Evolutionary conservation across 2,329 filamentous ascomycete species (phyloP).

Genomic region (Sclerotinia glacialis): DNA sequence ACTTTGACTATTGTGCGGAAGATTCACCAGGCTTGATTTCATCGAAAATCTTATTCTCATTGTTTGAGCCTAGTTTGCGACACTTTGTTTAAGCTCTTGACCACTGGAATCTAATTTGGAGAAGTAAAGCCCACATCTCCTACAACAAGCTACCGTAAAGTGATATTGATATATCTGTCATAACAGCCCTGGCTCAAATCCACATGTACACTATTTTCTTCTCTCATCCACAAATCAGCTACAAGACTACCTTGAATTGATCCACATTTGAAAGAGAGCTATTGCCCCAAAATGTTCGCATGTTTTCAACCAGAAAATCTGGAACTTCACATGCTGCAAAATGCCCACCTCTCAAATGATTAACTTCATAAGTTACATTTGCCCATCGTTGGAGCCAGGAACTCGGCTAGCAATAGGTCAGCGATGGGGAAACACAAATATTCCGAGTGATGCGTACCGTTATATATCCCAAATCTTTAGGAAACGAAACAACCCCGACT

Average conservation of each 20-base stretch:
- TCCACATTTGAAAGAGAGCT: background rate
- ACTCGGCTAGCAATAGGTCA: background rate
- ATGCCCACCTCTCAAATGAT: background rate
- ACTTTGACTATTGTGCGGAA: too few relatives aligned
- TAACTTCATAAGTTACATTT: background rate
- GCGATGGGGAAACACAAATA: background rate
- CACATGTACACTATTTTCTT: too few relatives aligned
- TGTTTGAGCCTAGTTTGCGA: too few relatives aligned
- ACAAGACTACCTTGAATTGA: background rate
- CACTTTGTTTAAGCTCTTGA: too few relatives aligned
- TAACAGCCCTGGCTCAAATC: too few relatives aligned
- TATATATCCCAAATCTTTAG: background rate
- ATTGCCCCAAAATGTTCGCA: conserved; percentile 2
- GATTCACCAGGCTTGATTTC: too few relatives aligned
- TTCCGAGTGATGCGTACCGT: background rate
- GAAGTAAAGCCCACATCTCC: too few relatives aligned
- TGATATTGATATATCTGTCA: too few relatives aligned
- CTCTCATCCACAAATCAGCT: too few relatives aligned
- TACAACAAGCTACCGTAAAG: too few relatives aligned
- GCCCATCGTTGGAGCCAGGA: background rate
- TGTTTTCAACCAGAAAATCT: background rate
- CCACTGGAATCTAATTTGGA: too few relatives aligned
- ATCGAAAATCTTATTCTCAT: too few relatives aligned
- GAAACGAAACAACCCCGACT: background rate
- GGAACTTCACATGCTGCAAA: conserved; percentile 13